Percentiles rank a stretch among this genome's conserved stretches.
Evolutionary conservation across 176 grass and related monocot species (phyloP).

Genomic region (Cocos nucifera): DNA sequence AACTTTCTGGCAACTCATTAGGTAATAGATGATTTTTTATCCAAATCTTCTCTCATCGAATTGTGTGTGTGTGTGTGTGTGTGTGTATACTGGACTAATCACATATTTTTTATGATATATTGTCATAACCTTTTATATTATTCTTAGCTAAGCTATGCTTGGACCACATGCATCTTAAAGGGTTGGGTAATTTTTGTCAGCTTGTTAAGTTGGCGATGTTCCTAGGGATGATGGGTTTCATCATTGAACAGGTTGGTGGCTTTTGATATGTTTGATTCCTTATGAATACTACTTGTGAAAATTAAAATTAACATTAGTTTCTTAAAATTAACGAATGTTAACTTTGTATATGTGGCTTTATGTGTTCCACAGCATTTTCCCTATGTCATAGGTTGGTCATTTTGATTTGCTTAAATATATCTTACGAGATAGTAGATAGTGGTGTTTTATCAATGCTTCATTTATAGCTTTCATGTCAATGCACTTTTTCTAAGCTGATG

Average conservation of each 20-base stretch:
- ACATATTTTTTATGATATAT: no score
- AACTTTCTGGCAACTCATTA: no score
- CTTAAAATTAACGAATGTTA: no score
- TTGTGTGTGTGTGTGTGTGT: no score
- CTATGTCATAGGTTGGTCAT: conserved; percentile 54
- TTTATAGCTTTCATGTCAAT: no score
- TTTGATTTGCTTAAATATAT: no score
- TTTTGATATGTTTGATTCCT: background rate
- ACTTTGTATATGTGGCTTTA: conserved; percentile 81
- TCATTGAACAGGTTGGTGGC: conserved; percentile 68
- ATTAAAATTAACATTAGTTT: background rate
- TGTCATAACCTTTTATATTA: background rate
- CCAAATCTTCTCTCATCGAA: no score
- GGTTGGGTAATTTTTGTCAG: conserved; percentile 62
- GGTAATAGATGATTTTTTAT: no score
- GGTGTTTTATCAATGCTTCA: no score
- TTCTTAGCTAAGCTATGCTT: conserved; percentile 75
- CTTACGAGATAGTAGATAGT: no score
- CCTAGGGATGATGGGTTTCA: conserved; percentile 47
- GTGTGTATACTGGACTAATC: no score
- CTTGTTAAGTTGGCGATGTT: conserved; percentile 71
- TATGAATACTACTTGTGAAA: conserved; percentile 9
- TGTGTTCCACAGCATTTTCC: conserved; percentile 98
- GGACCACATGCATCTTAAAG: conserved; percentile 60
- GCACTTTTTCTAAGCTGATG: no score